Conservation (phyloP, 495 filamentous ascomycete genomes). For the Aspergillus biplanus region DNA sequence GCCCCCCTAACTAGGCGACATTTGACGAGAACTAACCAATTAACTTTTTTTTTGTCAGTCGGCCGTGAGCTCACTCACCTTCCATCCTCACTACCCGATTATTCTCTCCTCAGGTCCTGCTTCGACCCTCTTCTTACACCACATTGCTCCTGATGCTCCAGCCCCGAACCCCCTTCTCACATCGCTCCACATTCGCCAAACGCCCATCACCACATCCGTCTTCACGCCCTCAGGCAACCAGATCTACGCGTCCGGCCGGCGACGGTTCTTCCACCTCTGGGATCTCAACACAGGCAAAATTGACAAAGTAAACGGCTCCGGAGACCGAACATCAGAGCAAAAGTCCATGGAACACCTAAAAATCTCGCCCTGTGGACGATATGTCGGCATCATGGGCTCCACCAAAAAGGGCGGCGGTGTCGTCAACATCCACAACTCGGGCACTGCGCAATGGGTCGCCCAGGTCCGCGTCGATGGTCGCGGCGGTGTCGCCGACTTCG, state of each 20-base stretch:
- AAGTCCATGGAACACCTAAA: constrained; percentile 89
- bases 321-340: constrained; percentile 75
- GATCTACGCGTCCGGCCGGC: constrained; percentile 82
- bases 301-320: constrained; percentile 77
- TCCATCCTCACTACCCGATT: constrained; percentile 87
- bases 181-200: constrained; percentile 80
- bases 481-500: constrained; percentile 84
- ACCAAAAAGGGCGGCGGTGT: constrained; percentile 81
- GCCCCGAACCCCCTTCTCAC: constrained; percentile 84
- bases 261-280: constrained; percentile 95
- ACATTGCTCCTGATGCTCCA: constrained; percentile 76
- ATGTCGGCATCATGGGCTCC: constrained; percentile 78
- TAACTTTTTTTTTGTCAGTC: constrained; percentile 53
- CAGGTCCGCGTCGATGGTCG: constrained; percentile 81
- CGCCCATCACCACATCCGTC: constrained; percentile 76
- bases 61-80: constrained; percentile 78
- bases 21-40: constrained; percentile 20
- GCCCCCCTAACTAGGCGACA: constrained; percentile 7
- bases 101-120: constrained; percentile 86
- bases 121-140: constrained; percentile 84
- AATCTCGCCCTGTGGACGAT: constrained; percentile 80
- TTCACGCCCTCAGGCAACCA: constrained; percentile 62
- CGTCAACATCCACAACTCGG: constrained; percentile 80
- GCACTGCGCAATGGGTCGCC: constrained; percentile 86
- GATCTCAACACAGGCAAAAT: constrained; percentile 78